Evolutionary conservation across 2,329 filamentous ascomycete genomes (phyloP).

Genomic region (Penicillium hesseltinei): DNA sequence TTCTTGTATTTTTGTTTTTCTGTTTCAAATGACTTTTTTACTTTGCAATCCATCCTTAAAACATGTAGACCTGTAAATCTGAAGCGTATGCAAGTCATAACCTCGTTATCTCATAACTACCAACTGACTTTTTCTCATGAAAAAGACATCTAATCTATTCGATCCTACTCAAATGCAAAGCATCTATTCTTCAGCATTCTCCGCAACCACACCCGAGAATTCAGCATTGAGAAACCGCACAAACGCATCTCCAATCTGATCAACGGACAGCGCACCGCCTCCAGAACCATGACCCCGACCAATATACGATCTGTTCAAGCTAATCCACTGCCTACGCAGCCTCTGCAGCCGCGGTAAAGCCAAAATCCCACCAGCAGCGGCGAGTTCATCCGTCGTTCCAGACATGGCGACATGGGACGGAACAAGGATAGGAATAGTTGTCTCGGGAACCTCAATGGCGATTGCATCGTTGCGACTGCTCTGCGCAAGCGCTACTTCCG

Average conservation of each 20-base stretch:
- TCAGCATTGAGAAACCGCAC: constrained; percentile 47
- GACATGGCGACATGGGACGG: constrained; percentile 38
- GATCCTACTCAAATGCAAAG: background rate
- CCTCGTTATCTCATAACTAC: constrained; percentile 6
- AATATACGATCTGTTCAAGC: constrained; percentile 44
- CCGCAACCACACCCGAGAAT: constrained; percentile 34
- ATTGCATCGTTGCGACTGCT: constrained; percentile 30
- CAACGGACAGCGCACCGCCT: constrained; percentile 32
- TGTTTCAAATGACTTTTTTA: background rate
- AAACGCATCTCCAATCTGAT: constrained; percentile 46
- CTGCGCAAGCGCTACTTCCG: constrained; percentile 36
- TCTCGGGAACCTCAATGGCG: constrained; percentile 35
- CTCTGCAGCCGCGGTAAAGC: constrained; percentile 45
- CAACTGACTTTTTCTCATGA: background rate
- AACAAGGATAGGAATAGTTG: constrained; percentile 34
- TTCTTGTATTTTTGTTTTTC: background rate
- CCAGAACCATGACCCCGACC: constrained; percentile 37
- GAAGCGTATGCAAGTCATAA: constrained; percentile 1
- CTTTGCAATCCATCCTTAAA: background rate
- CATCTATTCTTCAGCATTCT: constrained; percentile 9
- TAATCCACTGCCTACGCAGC: constrained; percentile 47
- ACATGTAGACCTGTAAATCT: background rate
- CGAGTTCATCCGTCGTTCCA: constrained; percentile 43
- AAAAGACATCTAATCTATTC: constrained; percentile 2
- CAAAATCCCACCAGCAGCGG: constrained; percentile 41